Percentiles rank a stretch among this genome's conserved stretches.
Conservation (phyloP, 1,284 basidiomycete species). For the Ustilago loliicola region DNA sequence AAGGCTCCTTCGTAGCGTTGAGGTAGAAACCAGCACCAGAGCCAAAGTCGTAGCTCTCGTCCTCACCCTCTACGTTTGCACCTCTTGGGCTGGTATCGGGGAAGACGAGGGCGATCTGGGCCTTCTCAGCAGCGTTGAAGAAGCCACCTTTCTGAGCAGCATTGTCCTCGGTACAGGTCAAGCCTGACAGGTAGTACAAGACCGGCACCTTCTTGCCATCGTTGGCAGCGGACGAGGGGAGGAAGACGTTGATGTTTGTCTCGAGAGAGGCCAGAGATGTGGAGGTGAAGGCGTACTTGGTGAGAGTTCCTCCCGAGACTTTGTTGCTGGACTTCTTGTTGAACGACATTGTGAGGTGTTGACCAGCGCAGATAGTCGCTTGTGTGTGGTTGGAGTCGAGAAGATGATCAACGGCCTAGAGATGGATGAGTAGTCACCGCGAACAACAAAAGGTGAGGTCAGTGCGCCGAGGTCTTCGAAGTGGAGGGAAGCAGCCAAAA, state of each 20-base stretch:
- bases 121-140: slow-evolving; percentile 58
- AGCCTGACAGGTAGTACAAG: slow-evolving; percentile 88
- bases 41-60: slow-evolving; percentile 81
- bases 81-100: slow-evolving; percentile 96
- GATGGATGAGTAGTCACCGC: background rate
- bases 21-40: slow-evolving; percentile 69
- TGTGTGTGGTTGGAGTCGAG: background rate
- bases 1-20: slow-evolving; percentile 66
- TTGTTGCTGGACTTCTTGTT: slow-evolving; percentile 48
- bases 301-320: slow-evolving; percentile 51
- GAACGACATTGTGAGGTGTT: slow-evolving; percentile 37
- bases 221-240: slow-evolving; percentile 78
- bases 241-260: slow-evolving; percentile 89
- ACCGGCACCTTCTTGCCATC: slow-evolving; percentile 76
- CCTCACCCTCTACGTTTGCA: slow-evolving; percentile 84
- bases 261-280: slow-evolving; percentile 83
- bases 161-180: slow-evolving; percentile 97
- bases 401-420: background rate
- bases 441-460: slow-evolving; percentile 16
- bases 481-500: slow-evolving; percentile 16
- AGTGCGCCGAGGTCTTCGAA: slow-evolving; percentile 27
- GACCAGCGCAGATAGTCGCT: background rate
- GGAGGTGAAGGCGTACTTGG: slow-evolving; percentile 69
- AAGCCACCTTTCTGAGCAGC: slow-evolving; percentile 73
- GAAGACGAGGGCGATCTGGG: slow-evolving; percentile 87